Evolutionary conservation across 495 filamentous ascomycete genomes (phyloP), one percentile per base, ranked within the genome.

Genomic region (Lasiosphaeriaceae sp.): DNA sequence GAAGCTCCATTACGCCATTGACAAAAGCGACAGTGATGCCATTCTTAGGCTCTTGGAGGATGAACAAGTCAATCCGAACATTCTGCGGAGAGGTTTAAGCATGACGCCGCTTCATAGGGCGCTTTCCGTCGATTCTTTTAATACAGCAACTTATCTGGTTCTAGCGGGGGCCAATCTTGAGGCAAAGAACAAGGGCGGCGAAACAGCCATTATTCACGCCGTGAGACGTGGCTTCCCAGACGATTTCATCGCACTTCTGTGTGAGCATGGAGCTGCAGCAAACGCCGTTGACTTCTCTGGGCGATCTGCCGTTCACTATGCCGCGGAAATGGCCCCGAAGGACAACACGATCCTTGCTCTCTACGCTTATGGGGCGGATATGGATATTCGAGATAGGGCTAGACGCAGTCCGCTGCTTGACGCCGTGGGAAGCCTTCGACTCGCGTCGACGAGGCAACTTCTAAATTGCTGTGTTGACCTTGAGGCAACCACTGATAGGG

Each of bases 231-330:
- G 59, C 14, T 63, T 70, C 49, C 58, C 61, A 22, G 56, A 61
- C 45, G 60, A 59, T 34, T 45, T 66, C 19, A 55, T 66, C 31
- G 55, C 61, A 14, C 43, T 70, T 43, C 60, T 70, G 55, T 55
- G 66, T 41, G 66, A 70, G 54, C 61, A 63, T 19, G 60, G 64
- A 3, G 61, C 66, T 26, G 41, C 47, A 14, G 19, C 54, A 3
- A 47, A 66, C 14, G 61, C 61, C 11, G 63, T 58, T 11, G 68
- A 70, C 47, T 50, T 45, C 24, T 29, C 58, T n/a, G 62, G 55
- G 31, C 63, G 63, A n/a, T 61, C 63, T 11, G 61, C 67, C 17
- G 58, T 70, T 16, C 66, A 68, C 41, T 48, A 70, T 39, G 66
- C 67, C 14, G 66, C 67, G n/a, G 54, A 58, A 24, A 47, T 62